phyloP scores from a whole-genome alignment of 345 rosid species.

The Combretum micranthum region DNA sequence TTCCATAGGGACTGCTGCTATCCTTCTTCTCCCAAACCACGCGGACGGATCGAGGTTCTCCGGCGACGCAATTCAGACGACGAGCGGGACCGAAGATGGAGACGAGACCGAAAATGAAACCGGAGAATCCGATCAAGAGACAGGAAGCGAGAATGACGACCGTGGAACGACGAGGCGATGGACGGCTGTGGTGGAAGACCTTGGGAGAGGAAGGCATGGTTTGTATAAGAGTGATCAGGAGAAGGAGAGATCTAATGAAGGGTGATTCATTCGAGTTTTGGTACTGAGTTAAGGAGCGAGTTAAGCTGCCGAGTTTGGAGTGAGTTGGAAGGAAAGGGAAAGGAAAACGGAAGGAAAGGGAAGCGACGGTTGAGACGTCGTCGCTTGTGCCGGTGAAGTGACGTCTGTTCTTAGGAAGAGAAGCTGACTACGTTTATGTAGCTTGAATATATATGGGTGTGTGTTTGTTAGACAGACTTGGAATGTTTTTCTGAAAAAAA shows the following conservation, averaged over 20 bases:
- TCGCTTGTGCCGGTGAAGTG: slow-evolving; percentile 5
- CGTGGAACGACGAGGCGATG: slow-evolving; percentile 33
- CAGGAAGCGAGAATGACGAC: slow-evolving; percentile 30
- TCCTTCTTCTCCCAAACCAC: slow-evolving; percentile 53
- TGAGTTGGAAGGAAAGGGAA: background rate
- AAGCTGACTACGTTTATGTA: too few relatives aligned
- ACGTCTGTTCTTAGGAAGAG: too few relatives aligned
- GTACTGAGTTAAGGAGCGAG: too few relatives aligned
- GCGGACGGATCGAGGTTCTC: slow-evolving; percentile 43
- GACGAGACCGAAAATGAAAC: slow-evolving; percentile 52
- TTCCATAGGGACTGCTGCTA: background rate
- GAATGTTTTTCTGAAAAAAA: too few relatives aligned
- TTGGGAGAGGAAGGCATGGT: slow-evolving; percentile 73
- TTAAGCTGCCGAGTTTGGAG: too few relatives aligned
- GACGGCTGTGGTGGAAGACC: slow-evolving; percentile 35
- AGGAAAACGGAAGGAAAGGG: too few relatives aligned
- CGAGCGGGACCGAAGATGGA: slow-evolving; percentile 27
- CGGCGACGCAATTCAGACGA: slow-evolving; percentile 17
- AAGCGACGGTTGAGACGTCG: background rate
- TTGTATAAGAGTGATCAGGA: background rate
- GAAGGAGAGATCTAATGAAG: background rate
- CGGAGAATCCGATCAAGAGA: slow-evolving; percentile 51
- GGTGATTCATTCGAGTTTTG: background rate
- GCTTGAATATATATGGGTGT: too few relatives aligned
- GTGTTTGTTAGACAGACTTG: too few relatives aligned